These are phyloP conservation scores for Cochlearia excelsa DNA, from an alignment of 345 rosid genomes.

Conservation along the genomic window DNA sequence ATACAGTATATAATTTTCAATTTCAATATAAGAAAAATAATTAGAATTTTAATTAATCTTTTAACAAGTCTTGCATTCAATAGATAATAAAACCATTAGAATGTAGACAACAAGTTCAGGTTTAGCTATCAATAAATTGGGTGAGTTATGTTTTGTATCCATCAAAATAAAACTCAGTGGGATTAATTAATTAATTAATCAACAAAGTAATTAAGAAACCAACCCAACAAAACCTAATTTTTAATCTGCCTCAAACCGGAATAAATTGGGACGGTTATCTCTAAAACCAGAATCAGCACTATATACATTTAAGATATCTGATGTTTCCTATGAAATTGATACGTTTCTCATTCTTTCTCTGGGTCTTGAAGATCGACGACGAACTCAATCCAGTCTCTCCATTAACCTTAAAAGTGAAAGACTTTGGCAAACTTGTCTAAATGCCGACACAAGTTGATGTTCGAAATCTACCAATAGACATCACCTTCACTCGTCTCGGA, in stretches of 20 bases:
- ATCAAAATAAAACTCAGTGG: too few relatives aligned
- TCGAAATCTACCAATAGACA: constrained; percentile 88
- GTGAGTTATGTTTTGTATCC: constrained; percentile 18
- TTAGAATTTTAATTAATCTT: neutral
- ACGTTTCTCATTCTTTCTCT: constrained; percentile 9
- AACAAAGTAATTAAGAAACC: too few relatives aligned
- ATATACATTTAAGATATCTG: too few relatives aligned
- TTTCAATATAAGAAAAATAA: constrained; percentile 10
- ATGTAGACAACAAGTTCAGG: constrained; percentile 4
- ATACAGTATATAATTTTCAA: constrained; percentile 9
- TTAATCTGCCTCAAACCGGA: constrained; percentile 15
- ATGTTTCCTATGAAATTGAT: neutral
- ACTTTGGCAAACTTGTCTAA: constrained; percentile 1
- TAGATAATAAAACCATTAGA: constrained; percentile 10
- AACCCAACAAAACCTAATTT: neutral
- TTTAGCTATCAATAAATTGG: neutral
- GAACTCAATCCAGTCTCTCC: too few relatives aligned
- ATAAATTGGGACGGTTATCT: constrained; percentile 11
- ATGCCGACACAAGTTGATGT: constrained; percentile 72
- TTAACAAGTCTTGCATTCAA: constrained; percentile 21
- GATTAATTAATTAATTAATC: too few relatives aligned
- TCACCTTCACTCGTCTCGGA: constrained; percentile 88
- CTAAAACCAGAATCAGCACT: constrained; percentile 5
- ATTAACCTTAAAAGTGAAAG: constrained; percentile 10
- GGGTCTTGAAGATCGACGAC: too few relatives aligned